Evolutionary conservation across 1,284 basidiomycete species (phyloP).

Genomic region (Cryptococcus sp.): DNA sequence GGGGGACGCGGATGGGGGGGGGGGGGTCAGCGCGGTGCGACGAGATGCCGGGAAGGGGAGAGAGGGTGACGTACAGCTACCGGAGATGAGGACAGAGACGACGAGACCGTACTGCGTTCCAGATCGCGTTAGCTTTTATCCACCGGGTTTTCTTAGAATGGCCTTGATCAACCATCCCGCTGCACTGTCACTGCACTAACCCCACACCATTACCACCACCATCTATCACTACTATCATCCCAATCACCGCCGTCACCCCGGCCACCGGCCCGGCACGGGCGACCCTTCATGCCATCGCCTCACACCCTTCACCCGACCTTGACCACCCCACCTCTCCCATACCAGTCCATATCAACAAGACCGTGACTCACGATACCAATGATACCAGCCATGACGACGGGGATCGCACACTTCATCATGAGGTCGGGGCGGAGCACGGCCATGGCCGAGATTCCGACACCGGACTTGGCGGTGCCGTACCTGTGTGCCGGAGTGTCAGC

Average conservation of each 20-base stretch:
- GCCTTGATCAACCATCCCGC: no score
- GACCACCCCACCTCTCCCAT: background rate
- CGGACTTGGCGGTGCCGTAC: slow-evolving; percentile 94
- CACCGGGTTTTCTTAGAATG: background rate
- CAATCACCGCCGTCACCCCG: no score
- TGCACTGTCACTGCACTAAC: no score
- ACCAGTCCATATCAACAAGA: background rate
- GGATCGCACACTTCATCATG: slow-evolving; percentile 94
- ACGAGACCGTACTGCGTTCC: slow-evolving; percentile 73
- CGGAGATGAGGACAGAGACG: slow-evolving; percentile 82
- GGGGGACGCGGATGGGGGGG: background rate
- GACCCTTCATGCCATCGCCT: background rate
- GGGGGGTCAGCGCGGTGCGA: background rate
- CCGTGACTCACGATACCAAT: slow-evolving; percentile 68
- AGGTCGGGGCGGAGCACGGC: slow-evolving; percentile 90
- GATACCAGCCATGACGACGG: slow-evolving; percentile 99
- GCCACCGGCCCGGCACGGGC: no score
- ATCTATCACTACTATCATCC: no score
- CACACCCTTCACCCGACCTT: background rate
- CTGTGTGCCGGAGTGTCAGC: slow-evolving; percentile 12
- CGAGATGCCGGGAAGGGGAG: background rate
- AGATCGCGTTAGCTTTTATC: background rate
- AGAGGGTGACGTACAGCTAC: slow-evolving; percentile 59
- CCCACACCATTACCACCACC: no score
- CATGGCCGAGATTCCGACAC: slow-evolving; percentile 98